Conservation (phyloP, 106 monocot species). For the Triglochin maritima region DNA sequence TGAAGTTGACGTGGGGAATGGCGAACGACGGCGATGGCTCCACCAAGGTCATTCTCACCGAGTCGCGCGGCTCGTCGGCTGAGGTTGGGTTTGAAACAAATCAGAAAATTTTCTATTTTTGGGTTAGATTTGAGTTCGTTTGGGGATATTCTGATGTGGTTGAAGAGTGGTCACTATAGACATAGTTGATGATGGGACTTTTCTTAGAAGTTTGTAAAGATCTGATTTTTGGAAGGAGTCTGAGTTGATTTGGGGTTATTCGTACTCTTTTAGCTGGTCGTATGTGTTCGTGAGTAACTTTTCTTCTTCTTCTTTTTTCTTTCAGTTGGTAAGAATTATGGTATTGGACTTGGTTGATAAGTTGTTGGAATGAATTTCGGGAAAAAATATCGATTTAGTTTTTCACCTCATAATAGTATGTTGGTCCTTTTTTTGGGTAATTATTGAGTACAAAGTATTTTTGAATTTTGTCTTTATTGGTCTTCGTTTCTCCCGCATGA, state of each 20-base stretch:
- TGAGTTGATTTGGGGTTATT: no score
- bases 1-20: conserved; percentile 16
- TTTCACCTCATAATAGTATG: no score
- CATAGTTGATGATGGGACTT: background rate
- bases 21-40: conserved; percentile 16
- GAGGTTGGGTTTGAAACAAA: conserved; percentile 7
- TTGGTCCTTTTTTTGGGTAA: no score
- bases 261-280: no score
- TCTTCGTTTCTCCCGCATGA: background rate
- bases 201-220: background rate
- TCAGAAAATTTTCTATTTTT: background rate
- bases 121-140: background rate
- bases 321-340: no score
- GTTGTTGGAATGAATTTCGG: no score
- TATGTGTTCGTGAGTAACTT: no score
- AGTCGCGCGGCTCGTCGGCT: conserved; percentile 16
- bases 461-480: background rate
- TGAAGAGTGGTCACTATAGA: background rate
- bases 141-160: background rate
- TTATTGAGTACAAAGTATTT: no score
- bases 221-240: no score
- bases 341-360: no score
- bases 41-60: conserved; percentile 18
- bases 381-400: no score
- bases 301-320: no score